Percentiles rank a stretch among this genome's conserved stretches.
Conservation (phyloP, 495 filamentous ascomycete species). For the Lophium mytilinum region DNA sequence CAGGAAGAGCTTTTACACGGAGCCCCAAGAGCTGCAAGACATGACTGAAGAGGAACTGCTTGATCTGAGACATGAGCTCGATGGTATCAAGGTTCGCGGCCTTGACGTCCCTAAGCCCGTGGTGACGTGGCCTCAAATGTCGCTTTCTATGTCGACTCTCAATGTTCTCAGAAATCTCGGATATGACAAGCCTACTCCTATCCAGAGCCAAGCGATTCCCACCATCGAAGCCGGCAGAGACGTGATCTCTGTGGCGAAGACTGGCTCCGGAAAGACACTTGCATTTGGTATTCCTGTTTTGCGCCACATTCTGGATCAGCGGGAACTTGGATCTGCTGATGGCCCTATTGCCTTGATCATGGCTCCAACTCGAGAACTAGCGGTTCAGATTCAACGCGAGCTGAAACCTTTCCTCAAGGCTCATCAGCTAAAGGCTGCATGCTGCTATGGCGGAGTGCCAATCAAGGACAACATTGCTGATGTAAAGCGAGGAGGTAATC, state of each 20-base stretch:
- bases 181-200: slow-evolving; percentile 84
- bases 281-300: slow-evolving; percentile 96
- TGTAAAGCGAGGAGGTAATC: slow-evolving; percentile 77
- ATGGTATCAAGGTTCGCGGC: slow-evolving; percentile 88
- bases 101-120: slow-evolving; percentile 86
- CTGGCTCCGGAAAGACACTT: slow-evolving; percentile 97
- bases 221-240: slow-evolving; percentile 94
- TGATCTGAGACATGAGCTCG: slow-evolving; percentile 74
- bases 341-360: slow-evolving; percentile 84
- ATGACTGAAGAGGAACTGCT: slow-evolving; percentile 82
- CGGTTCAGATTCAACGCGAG: slow-evolving; percentile 89
- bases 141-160: slow-evolving; percentile 76
- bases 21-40: slow-evolving; percentile 71
- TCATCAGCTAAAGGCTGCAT: slow-evolving; percentile 80
- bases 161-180: slow-evolving; percentile 76
- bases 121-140: slow-evolving; percentile 94
- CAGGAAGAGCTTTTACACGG: slow-evolving; percentile 88
- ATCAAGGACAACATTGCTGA: slow-evolving; percentile 99
- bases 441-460: slow-evolving; percentile 88
- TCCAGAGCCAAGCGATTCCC: slow-evolving; percentile 92
- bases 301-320: slow-evolving; percentile 92
- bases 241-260: slow-evolving; percentile 94
- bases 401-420: slow-evolving; percentile 90
- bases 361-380: slow-evolving; percentile 91
- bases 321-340: slow-evolving; percentile 71